Conservation (phyloP, 805 yeast species). For the Lipomyces yamadae region DNA sequence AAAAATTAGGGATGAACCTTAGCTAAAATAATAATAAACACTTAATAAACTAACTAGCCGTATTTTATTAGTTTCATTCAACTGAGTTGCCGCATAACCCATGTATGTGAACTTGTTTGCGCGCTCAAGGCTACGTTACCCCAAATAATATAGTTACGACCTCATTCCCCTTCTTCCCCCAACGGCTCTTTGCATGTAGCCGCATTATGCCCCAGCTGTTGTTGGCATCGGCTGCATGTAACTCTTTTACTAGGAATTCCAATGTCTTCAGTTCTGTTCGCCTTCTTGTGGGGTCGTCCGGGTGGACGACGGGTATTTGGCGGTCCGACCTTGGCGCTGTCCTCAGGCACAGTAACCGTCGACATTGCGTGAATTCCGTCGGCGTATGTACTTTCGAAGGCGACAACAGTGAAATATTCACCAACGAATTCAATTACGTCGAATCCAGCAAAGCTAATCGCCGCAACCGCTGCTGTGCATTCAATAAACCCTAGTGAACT, state of each 20-base stretch:
- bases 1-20: too few relatives aligned
- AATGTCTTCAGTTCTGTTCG: neutral
- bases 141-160: too few relatives aligned
- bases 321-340: neutral
- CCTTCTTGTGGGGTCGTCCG: neutral
- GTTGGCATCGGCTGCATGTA: neutral
- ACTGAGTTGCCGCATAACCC: too few relatives aligned
- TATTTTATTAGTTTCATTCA: too few relatives aligned
- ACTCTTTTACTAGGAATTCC: neutral
- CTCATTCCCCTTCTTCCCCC: neutral
- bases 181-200: neutral
- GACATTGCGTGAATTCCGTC: neutral
- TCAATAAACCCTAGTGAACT: neutral
- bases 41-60: too few relatives aligned
- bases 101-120: too few relatives aligned
- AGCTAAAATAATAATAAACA: too few relatives aligned
- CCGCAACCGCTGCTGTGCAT: neutral
- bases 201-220: neutral
- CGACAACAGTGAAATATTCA: neutral
- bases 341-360: neutral
- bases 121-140: too few relatives aligned
- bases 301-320: neutral
- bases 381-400: too few relatives aligned
- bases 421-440: neutral
- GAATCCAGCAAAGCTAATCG: slow-evolving; percentile 1